Conservation (phyloP, 2,329 filamentous ascomycete genomes). For the Talaromyces sp. region DNA sequence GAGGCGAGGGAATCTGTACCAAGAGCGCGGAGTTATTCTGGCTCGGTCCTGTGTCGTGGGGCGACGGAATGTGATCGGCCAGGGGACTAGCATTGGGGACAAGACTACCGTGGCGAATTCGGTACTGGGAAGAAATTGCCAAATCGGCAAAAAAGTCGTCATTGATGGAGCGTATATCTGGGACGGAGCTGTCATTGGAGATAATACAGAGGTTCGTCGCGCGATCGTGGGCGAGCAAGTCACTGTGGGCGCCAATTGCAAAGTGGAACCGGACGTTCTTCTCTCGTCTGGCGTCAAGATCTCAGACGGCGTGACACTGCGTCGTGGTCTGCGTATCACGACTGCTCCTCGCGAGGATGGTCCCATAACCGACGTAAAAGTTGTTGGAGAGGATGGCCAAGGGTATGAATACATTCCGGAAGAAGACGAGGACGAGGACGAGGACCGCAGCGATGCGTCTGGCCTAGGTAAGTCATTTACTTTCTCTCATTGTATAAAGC, state of each 20-base stretch:
- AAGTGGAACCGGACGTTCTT: constrained; percentile 65
- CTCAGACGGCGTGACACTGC: constrained; percentile 51
- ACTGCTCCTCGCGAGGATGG: constrained; percentile 39
- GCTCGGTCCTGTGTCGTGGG: constrained; percentile 65
- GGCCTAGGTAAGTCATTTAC: constrained; percentile 26
- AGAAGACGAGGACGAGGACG: constrained; percentile 61
- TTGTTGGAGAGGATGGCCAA: constrained; percentile 55
- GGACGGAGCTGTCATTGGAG: constrained; percentile 73
- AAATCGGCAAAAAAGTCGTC: constrained; percentile 76
- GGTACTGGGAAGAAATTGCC: constrained; percentile 76
- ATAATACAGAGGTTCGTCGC: constrained; percentile 63
- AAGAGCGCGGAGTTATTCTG: constrained; percentile 71
- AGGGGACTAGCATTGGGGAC: constrained; percentile 68
- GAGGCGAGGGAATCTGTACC: constrained; percentile 64
- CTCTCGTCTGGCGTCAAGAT: constrained; percentile 74
- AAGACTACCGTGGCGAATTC: constrained; percentile 66
- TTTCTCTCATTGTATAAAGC: neutral
- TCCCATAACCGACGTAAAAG: constrained; percentile 41
- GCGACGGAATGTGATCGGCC: constrained; percentile 68
- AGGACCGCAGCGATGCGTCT: constrained; percentile 57
- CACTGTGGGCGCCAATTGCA: constrained; percentile 64
- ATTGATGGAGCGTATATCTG: constrained; percentile 80
- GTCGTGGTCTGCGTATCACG: constrained; percentile 38
- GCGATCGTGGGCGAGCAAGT: constrained; percentile 72
- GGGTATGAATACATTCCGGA: constrained; percentile 61